Evolutionary conservation across 257 asterid species (phyloP), one percentile per base, ranked within the genome.

Genomic region (Nicotiana knightiana): DNA sequence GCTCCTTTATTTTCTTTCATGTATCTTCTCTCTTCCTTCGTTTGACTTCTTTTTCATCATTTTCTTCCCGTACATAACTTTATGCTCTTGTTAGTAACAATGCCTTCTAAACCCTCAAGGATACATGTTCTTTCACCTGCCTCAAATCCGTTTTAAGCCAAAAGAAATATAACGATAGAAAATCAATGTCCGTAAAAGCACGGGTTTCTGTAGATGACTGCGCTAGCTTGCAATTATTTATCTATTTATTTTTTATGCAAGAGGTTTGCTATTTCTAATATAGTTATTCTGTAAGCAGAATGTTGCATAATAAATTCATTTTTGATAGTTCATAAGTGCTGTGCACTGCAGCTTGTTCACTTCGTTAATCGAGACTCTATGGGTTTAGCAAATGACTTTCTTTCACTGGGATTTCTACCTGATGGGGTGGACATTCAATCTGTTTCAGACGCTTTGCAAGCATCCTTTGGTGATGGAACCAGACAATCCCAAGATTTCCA

Each of bases 361-460:
- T 96, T 96, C 51, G 97, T 96, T 83, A 96, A 96, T 86, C 93
- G 93, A 53, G 99, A 96, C 85, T 94, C 99, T 76, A 80, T 93
- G 84, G 96, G 99, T 57, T 89, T 96, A 88, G 99, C 98, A 83
- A 92, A 94, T 88, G 98, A 93, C 90, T 94, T 91, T 82, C 95
- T 96, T 62, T 93, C 98, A 76, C 90, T 96, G 88, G 99, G 99
- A 82, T 96, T 96, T 88, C 67, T 96, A 82, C 98, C 98, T 48
- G 99, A 96, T 88, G 98, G 97, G 70, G 86, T 89, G 63, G 93
- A 94, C 77, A 80, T 92, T 77, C 92, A 91, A 53, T 86, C 93
- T 53, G 97, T 94, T 79, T 88, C 99, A 83, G 99, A 96, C 86
- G 98, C 99, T 76, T 81, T 96, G 87, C 86, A 62, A 61, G 86